Conservation (phyloP, 345 rosid species). For the Melaleuca alternifolia region DNA sequence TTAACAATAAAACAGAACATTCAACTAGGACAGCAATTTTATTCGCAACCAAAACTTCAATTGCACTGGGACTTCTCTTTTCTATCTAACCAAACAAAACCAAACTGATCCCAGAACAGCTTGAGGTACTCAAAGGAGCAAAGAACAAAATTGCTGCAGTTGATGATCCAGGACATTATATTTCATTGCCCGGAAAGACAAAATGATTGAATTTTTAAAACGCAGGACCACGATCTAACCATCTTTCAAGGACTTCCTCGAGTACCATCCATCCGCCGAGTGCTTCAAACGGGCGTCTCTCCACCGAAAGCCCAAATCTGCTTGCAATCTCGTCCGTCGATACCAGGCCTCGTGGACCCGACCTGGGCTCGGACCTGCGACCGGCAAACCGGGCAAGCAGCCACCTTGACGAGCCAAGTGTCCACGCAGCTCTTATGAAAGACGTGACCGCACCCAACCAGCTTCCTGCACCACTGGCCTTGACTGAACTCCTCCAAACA, state of each 20-base stretch:
- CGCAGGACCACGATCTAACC: neutral
- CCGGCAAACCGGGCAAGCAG: constrained; percentile 73
- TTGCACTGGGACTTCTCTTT: neutral
- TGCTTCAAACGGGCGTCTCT: neutral
- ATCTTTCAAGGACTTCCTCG: neutral
- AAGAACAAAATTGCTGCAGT: neutral
- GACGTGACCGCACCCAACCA: constrained; percentile 64
- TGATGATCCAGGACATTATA: neutral
- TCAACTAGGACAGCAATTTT: neutral
- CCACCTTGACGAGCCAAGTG: constrained; percentile 60
- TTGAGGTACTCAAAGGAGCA: neutral
- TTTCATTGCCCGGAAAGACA: neutral
- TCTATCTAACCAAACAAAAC: neutral
- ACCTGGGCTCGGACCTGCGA: constrained; percentile 20
- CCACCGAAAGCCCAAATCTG: neutral
- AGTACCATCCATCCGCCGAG: neutral
- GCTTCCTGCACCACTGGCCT: constrained; percentile 80
- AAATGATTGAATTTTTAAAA: neutral
- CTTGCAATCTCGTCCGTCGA: neutral
- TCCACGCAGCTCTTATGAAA: constrained; percentile 81
- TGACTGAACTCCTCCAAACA: constrained; percentile 62
- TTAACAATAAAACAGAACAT: neutral
- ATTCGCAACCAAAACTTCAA: neutral
- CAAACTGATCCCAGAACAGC: neutral
- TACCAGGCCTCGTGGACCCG: neutral